These are phyloP conservation scores for Tolypocladium cylindrosporum DNA, from an alignment of 2,329 filamentous ascomycete species.

Conservation along the genomic window DNA sequence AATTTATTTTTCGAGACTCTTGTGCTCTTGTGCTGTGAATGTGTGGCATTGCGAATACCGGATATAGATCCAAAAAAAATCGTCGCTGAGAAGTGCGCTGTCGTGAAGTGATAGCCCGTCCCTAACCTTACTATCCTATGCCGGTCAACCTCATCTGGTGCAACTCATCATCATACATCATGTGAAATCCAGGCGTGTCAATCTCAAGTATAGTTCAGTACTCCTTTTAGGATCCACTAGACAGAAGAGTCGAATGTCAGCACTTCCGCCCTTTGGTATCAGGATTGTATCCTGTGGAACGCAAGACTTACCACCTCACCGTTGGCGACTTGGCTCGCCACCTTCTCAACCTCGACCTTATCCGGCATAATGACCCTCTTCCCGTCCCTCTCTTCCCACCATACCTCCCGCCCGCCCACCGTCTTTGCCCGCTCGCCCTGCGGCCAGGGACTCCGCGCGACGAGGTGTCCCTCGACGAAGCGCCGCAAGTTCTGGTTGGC, in stretches of 20 bases:
- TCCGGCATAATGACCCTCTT: slow-evolving; percentile 69
- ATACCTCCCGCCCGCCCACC: slow-evolving; percentile 54
- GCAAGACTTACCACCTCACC: slow-evolving; percentile 58
- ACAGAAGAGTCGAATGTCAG: not conserved
- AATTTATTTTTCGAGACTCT: not conserved
- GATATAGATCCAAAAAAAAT: not conserved
- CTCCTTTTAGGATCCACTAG: slow-evolving; percentile 55
- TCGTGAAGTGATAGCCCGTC: not conserved
- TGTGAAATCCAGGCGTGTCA: not conserved
- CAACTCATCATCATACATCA: not conserved
- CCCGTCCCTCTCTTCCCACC: slow-evolving; percentile 68
- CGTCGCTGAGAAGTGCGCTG: not conserved
- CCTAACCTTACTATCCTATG: not conserved
- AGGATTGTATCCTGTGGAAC: not conserved
- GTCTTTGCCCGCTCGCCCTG: slow-evolving; percentile 57
- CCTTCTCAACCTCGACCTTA: slow-evolving; percentile 62
- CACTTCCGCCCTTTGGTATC: not conserved
- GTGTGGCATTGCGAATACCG: not conserved
- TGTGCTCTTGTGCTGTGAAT: no score
- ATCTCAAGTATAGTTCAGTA: slow-evolving; percentile 28
- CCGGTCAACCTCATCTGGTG: not conserved
- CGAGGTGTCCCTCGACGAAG: slow-evolving; percentile 81
- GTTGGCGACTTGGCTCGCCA: slow-evolving; percentile 71
- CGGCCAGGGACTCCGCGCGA: slow-evolving; percentile 66
- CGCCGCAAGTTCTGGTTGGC: slow-evolving; percentile 65